Evolutionary conservation across 2,329 filamentous ascomycete species (phyloP).

Genomic region (Curvularia spicifera): DNA sequence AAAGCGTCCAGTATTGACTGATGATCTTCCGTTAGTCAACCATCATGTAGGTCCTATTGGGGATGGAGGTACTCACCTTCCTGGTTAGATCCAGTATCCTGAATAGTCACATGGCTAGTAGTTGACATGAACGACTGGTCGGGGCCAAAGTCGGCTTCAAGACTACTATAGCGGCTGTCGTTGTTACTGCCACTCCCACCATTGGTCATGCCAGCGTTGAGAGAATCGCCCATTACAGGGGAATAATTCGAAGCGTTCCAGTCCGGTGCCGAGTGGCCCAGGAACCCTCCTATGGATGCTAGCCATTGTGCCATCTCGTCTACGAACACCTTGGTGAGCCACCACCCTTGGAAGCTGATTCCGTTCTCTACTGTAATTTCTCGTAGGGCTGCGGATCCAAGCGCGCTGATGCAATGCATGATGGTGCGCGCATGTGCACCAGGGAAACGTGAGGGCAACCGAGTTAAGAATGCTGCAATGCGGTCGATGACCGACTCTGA

Average conservation of each 20-base stretch:
- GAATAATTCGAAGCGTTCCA: constrained; percentile 36
- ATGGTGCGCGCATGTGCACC: constrained; percentile 75
- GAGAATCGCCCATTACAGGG: constrained; percentile 39
- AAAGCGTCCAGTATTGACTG: constrained; percentile 46
- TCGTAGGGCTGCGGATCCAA: constrained; percentile 78
- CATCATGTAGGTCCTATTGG: constrained; percentile 21
- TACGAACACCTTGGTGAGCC: constrained; percentile 93
- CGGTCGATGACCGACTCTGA: constrained; percentile 70
- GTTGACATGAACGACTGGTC: constrained; percentile 43
- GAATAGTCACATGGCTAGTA: constrained; percentile 32
- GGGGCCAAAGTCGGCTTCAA: constrained; percentile 47
- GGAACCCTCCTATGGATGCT: constrained; percentile 87
- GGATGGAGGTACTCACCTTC: constrained; percentile 39
- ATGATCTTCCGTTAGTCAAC: constrained; percentile 46
- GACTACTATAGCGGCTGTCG: constrained; percentile 49
- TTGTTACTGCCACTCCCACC: constrained; percentile 48
- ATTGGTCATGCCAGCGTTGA: constrained; percentile 41
- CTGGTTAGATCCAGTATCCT: constrained; percentile 30
- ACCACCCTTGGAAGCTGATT: constrained; percentile 87
- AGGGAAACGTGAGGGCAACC: constrained; percentile 73
- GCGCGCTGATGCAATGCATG: constrained; percentile 75
- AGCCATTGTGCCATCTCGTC: constrained; percentile 94
- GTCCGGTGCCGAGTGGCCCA: constrained; percentile 59
- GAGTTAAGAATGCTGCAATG: constrained; percentile 75
- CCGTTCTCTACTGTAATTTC: constrained; percentile 81